Conservation (phyloP, 768 basidiomycete species). For the Butyriboletus loyo region DNA sequence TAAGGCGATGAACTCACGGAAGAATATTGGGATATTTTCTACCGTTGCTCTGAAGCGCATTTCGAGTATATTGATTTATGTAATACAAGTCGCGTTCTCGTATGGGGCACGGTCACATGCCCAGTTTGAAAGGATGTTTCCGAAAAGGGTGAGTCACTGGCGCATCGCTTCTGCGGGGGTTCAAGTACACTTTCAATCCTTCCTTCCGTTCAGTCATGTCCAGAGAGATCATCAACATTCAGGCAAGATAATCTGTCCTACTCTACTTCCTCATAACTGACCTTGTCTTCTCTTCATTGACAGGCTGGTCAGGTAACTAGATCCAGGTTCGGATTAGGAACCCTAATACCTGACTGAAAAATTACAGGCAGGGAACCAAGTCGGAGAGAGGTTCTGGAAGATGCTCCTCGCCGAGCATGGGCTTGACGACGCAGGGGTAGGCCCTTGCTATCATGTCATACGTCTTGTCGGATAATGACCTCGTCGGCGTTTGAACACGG, state of each 20-base stretch:
- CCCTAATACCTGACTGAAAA: conserved; percentile 21
- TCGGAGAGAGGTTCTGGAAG: conserved; percentile 87
- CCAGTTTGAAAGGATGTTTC: conserved; percentile 7
- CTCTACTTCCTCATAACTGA: conserved; percentile 7
- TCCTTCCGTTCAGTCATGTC: conserved; percentile 43
- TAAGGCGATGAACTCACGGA: conserved; percentile 36
- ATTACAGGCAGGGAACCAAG: conserved; percentile 65
- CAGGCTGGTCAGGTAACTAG: conserved; percentile 67
- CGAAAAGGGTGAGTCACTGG: conserved; percentile 12
- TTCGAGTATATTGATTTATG: neutral
- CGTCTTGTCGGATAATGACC: conserved; percentile 15
- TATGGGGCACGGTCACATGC: conserved; percentile 28
- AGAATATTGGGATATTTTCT: conserved; percentile 56
- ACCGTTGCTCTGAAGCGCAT: conserved; percentile 67
- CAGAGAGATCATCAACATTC: conserved; percentile 82
- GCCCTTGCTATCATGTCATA: conserved; percentile 7
- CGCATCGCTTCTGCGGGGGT: conserved; percentile 13
- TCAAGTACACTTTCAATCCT: conserved; percentile 10
- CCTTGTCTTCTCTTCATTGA: neutral
- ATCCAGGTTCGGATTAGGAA: neutral
- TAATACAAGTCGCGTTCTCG: no score
- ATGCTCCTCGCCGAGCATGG: conserved; percentile 87
- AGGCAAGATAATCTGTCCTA: conserved; percentile 41
- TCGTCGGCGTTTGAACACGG: conserved; percentile 7
- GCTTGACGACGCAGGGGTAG: conserved; percentile 66